Conservation (phyloP, 2,329 filamentous ascomycete genomes). For the Talaromyces rugulosus region DNA sequence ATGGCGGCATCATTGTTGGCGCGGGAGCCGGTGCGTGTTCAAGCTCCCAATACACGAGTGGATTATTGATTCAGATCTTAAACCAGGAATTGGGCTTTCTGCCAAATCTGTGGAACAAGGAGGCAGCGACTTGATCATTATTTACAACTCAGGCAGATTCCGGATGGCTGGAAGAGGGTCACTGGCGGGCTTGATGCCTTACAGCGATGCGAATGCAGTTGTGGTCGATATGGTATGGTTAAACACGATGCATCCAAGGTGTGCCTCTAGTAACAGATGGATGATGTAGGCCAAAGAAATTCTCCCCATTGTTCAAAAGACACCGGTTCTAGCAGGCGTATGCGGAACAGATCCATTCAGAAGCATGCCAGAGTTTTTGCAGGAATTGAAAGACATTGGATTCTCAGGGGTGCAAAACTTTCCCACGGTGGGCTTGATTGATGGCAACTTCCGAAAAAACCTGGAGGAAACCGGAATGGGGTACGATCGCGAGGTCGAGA, state of each 20-base stretch:
- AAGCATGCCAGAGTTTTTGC: constrained; percentile 57
- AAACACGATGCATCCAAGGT: not conserved
- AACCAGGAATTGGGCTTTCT: constrained; percentile 60
- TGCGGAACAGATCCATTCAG: constrained; percentile 69
- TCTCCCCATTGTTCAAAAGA: constrained; percentile 59
- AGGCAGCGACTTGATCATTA: constrained; percentile 65
- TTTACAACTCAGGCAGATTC: constrained; percentile 69
- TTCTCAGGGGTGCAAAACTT: constrained; percentile 71
- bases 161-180: constrained; percentile 69
- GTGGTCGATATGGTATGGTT: constrained; percentile 61
- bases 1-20: constrained; percentile 60
- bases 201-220: constrained; percentile 66
- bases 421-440: constrained; percentile 67
- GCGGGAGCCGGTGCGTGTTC: constrained; percentile 54
- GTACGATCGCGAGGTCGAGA: constrained; percentile 62
- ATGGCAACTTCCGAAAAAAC: constrained; percentile 62
- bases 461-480: constrained; percentile 71
- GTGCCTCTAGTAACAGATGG: constrained; percentile 3
- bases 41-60: not conserved
- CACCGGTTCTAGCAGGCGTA: constrained; percentile 66
- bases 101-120: constrained; percentile 68
- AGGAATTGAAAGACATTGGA: constrained; percentile 57
- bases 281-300: constrained; percentile 56
- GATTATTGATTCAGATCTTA: not conserved
- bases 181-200: constrained; percentile 66